Conservation (phyloP, 352 stramenopile species). For the Phytopythium litorale region DNA sequence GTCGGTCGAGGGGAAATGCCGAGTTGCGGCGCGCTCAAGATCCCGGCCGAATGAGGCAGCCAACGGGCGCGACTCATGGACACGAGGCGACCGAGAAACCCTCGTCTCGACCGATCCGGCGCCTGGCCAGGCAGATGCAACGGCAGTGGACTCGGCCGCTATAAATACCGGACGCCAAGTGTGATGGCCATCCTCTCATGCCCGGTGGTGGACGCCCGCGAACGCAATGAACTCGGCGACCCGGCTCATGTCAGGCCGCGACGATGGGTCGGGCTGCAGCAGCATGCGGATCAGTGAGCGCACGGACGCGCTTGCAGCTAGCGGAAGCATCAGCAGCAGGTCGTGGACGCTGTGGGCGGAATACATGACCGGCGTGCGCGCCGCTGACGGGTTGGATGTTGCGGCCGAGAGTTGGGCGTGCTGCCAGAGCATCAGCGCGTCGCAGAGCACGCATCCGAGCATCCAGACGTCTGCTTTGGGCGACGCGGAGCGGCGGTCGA, state of each 20-base stretch:
- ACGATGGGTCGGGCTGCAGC: slow-evolving; percentile 47
- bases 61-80: slow-evolving; percentile 6
- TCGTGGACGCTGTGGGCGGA: slow-evolving; percentile 39
- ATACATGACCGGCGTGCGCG: slow-evolving; percentile 17
- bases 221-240: slow-evolving; percentile 56
- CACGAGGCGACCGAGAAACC: background rate
- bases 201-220: slow-evolving; percentile 8
- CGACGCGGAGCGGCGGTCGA: slow-evolving; percentile 23
- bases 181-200: too few species aligned
- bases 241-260: slow-evolving; percentile 56
- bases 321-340: slow-evolving; percentile 41
- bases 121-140: background rate
- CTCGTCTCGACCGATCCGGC: background rate
- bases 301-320: slow-evolving; percentile 33
- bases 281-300: slow-evolving; percentile 63
- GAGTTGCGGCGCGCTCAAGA: background rate
- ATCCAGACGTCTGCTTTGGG: slow-evolving; percentile 62
- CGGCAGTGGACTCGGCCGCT: background rate
- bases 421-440: slow-evolving; percentile 57
- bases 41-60: background rate
- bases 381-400: slow-evolving; percentile 7
- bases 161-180: background rate
- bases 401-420: slow-evolving; percentile 21
- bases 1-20: background rate
- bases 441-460: slow-evolving; percentile 52